Evolutionary conservation across 805 yeast species (phyloP), one percentile per base, ranked within the genome.

Genomic region (Candida orba): DNA sequence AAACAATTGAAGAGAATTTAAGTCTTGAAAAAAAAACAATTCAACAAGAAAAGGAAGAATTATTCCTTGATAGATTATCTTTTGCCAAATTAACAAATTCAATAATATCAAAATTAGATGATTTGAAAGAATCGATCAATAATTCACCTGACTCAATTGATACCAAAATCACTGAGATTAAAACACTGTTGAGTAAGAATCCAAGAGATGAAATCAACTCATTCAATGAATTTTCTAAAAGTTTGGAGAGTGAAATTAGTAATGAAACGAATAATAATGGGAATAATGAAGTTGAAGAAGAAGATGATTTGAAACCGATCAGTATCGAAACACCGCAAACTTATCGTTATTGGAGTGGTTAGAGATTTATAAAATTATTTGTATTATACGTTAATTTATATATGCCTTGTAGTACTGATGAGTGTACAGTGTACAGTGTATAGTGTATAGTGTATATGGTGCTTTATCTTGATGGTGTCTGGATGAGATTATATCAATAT

Each of bases 321-420:
- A 77, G 84, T 45, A 66, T 73, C 37, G 81, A 77, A 45, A 68
- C 79, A 23, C 84, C 85, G 8, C 81, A 76, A 54, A 62, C 74
- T 37, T 80, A 79, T 53, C 74, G 83, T 52, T 79, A 76, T 55
- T 80, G 85, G 85, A 73, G 81, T 37, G 84, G 82, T 31, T 54
- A 37, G 37, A 23, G 12, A 12, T 6, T 15, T 15, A 17, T 15
- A 31, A n/a, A 7, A 8, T 29, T 29, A 29, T 29, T 12, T 15
- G 17, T 31, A 31, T 15, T 31, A 30, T 30, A 30, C n/a, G 34
- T 31, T 15, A 15, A n/a, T 5, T 20, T 20, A 20, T 20, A n/a
- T n/a, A n/a, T n/a, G n/a, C n/a, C n/a, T n/a, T n/a, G n/a, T n/a
- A n/a, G n/a, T n/a, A n/a, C n/a, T n/a, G n/a, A n/a, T n/a, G n/a